Evolutionary conservation across 306 rosid genomes (phyloP), one percentile per base, ranked within the genome.

Genomic region (Prunus dulcis): DNA sequence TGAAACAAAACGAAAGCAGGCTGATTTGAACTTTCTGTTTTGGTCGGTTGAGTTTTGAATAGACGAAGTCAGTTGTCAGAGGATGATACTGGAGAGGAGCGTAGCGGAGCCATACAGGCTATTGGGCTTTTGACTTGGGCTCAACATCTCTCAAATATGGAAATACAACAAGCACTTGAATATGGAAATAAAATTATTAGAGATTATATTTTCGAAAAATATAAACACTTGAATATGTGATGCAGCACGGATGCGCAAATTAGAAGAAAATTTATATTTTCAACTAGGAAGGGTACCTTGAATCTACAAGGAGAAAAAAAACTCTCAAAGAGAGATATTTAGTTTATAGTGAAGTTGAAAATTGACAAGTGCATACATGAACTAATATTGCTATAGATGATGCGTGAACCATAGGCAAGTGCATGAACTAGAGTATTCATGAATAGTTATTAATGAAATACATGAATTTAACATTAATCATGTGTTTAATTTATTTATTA

Each of bases 51-150:
- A 71, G 25, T 19, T 46, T 27, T 32, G 1, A 19, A 32, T 64
- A 6, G 50, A 32, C 3, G 17, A 23, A 20, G 6, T 28, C 25
- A 34, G 25, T 18, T 34, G 11, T n/a, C 20, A 6, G 13, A 2
- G 28, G 49, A 25, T 34, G 25, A 18, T 25, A 9, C 49, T 1
- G 69, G 27, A 38, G 15, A 63, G 3, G 46, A 17, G 12, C 6
- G 12, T 15, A 5, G 22, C 58, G 0, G 27, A 30, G 46, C 41
- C 41, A 32, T 1, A 56, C 38, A 3, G 53, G 19, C 1, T 3
- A 15, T 38, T 56, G 67, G 76, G 76, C 76, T 56, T 56, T 64
- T 18, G 50, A 34, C 9, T 34, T 64, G 69, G 69, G 69, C 69
- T 17, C 46, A 32, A 60, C 15, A 2, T 62, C 17, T 27, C 67